A percentile compares a stretch with the other conserved stretches of the same genome.
Evolutionary conservation across 441 rosid genomes (phyloP).

Genomic region (Corymbia calophylla): DNA sequence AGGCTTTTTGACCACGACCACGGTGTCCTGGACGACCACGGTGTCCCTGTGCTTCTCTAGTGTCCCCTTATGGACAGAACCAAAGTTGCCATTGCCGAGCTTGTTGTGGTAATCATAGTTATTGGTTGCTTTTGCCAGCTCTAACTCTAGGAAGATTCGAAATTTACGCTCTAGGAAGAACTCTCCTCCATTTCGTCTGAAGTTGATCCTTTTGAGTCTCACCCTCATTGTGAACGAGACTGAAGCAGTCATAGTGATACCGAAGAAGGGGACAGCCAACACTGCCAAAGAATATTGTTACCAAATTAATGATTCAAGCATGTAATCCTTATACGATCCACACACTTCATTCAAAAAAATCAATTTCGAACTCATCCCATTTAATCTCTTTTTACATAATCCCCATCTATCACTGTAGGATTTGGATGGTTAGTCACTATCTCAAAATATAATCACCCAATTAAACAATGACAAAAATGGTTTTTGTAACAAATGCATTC

Average conservation of each 20-base stretch:
- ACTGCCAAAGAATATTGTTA: not conserved
- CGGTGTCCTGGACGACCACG: no score
- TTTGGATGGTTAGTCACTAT: not conserved
- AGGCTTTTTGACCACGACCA: not conserved
- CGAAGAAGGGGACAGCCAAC: rapidly evolving
- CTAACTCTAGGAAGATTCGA: rapidly evolving
- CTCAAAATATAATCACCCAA: not conserved
- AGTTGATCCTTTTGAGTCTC: not conserved
- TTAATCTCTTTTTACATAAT: not conserved
- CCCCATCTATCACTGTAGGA: not conserved
- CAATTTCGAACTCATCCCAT: not conserved
- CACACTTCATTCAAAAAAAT: not conserved
- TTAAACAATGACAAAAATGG: not conserved
- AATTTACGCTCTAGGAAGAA: rapidly evolving
- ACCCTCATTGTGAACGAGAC: not conserved
- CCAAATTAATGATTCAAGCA: not conserved
- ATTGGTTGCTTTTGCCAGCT: not conserved
- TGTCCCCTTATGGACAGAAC: rapidly evolving
- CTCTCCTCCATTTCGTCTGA: rapidly evolving
- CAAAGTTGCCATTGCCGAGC: rapidly evolving
- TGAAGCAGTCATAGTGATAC: rapidly evolving
- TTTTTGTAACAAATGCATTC: no score
- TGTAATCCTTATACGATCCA: not conserved
- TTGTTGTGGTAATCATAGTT: rapidly evolving
- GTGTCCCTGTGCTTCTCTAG: not conserved